Conservation (phyloP, 1,284 basidiomycete genomes). For the Psilocybe mexicana region DNA sequence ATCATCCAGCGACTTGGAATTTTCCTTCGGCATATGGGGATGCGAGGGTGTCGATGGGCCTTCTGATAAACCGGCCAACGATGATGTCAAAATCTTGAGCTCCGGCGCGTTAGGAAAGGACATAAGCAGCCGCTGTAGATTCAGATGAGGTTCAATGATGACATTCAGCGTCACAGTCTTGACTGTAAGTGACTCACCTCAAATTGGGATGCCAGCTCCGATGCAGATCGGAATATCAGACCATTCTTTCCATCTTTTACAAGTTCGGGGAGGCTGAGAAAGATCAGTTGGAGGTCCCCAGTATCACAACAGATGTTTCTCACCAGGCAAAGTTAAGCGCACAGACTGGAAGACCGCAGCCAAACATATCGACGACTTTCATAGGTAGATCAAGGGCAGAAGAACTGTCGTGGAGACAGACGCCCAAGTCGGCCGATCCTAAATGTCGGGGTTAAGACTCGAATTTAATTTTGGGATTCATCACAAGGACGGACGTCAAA, state of each 20-base stretch:
- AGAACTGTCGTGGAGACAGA: conserved; percentile 89
- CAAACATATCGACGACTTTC: conserved; percentile 99
- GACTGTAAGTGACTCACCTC: conserved; percentile 48
- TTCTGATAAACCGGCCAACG: conserved; percentile 34
- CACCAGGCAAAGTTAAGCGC: conserved; percentile 88
- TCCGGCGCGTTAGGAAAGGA: conserved; percentile 59
- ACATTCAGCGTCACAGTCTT: background rate
- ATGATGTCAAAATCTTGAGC: conserved; percentile 51
- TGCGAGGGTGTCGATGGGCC: conserved; percentile 19
- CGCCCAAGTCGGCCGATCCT: conserved; percentile 92
- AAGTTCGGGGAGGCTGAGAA: conserved; percentile 77
- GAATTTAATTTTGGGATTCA: background rate
- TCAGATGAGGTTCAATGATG: background rate
- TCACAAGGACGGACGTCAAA: background rate
- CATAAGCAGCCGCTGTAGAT: conserved; percentile 53
- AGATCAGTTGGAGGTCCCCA: background rate
- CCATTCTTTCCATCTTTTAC: conserved; percentile 86
- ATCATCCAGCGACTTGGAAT: conserved; percentile 11
- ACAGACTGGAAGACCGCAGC: conserved; percentile 91
- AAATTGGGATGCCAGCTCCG: conserved; percentile 72
- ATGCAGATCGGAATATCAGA: conserved; percentile 69
- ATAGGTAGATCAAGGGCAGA: conserved; percentile 94
- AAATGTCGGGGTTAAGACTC: background rate
- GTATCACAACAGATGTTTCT: conserved; percentile 21
- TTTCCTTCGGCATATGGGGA: conserved; percentile 16